Percentiles rank a stretch among this genome's conserved stretches.
Conservation (phyloP, 176 grass and related monocot species). For the Tillandsia leiboldiana region DNA sequence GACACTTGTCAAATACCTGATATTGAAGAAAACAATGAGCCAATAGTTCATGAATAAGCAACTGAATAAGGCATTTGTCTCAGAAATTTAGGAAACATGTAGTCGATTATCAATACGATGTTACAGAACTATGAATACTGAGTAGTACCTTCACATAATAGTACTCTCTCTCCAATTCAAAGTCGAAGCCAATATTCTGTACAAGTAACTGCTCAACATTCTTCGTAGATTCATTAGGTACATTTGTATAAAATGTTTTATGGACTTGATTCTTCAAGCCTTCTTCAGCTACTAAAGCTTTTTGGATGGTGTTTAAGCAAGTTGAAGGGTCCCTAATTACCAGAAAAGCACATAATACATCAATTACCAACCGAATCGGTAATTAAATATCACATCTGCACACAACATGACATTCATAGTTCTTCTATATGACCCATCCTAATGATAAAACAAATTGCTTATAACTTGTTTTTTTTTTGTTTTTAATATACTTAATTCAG, state of each 20-base stretch:
- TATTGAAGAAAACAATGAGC: slow-evolving; percentile 1
- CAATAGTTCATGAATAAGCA: background rate
- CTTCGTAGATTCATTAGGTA: background rate
- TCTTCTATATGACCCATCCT: no score
- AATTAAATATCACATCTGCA: background rate
- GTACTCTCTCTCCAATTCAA: slow-evolving; percentile 16
- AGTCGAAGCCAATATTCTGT: slow-evolving; percentile 18
- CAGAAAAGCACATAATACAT: background rate
- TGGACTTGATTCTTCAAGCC: background rate
- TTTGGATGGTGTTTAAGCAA: slow-evolving; percentile 6
- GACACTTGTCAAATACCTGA: slow-evolving; percentile 52
- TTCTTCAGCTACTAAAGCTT: background rate
- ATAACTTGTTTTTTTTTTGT: no score
- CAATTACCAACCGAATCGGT: background rate
- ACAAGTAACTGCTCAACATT: slow-evolving; percentile 13
- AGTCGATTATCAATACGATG: background rate
- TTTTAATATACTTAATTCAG: no score
- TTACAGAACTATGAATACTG: background rate
- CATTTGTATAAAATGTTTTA: slow-evolving; percentile 17
- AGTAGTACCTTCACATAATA: slow-evolving; percentile 27
- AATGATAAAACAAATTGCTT: no score
- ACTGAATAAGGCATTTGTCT: no score
- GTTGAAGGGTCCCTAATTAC: background rate
- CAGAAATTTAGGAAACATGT: background rate
- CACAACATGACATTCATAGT: no score